These are phyloP conservation scores for Ustilago lituana DNA, from an alignment of 1,284 basidiomycete genomes.

Conservation along the genomic window DNA sequence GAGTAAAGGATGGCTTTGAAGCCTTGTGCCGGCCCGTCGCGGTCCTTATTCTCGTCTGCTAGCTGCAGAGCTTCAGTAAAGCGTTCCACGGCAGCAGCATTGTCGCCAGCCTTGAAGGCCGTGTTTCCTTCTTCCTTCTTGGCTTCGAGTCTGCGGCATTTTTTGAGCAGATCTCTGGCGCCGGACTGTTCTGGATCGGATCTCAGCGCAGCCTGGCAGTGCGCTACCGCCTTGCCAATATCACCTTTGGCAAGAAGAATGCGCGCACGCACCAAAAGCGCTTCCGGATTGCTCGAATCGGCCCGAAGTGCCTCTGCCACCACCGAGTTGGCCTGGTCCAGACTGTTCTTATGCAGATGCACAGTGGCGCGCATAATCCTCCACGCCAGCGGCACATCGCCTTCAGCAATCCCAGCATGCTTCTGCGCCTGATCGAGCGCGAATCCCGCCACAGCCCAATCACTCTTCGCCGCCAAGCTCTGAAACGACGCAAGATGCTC, in stretches of 20 bases:
- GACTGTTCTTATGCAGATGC: conserved; percentile 52
- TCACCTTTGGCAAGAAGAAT: conserved; percentile 81
- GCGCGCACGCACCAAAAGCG: conserved; percentile 80
- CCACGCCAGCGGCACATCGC: conserved; percentile 48
- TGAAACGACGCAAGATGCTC: conserved; percentile 71
- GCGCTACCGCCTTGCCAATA: conserved; percentile 76
- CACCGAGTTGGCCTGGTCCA: conserved; percentile 54
- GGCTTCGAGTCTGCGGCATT: conserved; percentile 80
- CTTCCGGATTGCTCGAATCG: conserved; percentile 79
- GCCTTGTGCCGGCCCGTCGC: conserved; percentile 51
- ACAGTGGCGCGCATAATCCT: conserved; percentile 46
- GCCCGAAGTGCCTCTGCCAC: conserved; percentile 78
- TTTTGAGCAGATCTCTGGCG: conserved; percentile 78
- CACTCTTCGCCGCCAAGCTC: conserved; percentile 74
- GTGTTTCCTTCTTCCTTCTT: conserved; percentile 85
- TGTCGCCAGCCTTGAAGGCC: conserved; percentile 76
- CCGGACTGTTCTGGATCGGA: conserved; percentile 80
- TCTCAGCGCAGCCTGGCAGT: conserved; percentile 78
- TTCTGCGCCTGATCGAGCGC: conserved; percentile 59
- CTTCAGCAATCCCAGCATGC: conserved; percentile 42
- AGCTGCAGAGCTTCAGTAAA: conserved; percentile 57
- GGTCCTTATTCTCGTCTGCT: conserved; percentile 44
- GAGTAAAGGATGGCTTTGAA: conserved; percentile 77
- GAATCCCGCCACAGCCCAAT: conserved; percentile 68
- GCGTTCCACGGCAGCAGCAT: conserved; percentile 75